Evolutionary conservation across 768 basidiomycete genomes (phyloP), one percentile per base, ranked within the genome.

Genomic region (Amanita thiersii): DNA sequence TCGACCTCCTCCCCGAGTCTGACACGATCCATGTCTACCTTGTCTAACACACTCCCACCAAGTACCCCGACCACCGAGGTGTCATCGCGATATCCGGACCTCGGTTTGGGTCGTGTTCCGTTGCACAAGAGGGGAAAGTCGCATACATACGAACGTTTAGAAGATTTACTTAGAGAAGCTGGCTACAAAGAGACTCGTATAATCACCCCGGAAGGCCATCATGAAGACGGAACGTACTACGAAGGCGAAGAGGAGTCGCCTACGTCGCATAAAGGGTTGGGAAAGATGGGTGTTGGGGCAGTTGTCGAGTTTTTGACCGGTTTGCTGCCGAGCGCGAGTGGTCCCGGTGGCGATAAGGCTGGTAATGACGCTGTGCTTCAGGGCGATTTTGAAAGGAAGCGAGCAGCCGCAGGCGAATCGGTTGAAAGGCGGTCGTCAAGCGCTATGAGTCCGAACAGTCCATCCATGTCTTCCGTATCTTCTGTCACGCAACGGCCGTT

Each of bases 161-260:
- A 91, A 49, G 87, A 92, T 61, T 68, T 96, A 12, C 69, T 96
- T 19, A 69, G 77, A 37, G 85, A 90, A 56, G 88, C 88, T 1
- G 91, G 91, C 1, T 93, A 92, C 68, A 90, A 89, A 58, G 91
- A 94, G 55, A 92, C 89, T 2, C 75, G 90, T 31, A 72, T 96
- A 8, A 86, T 87, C 52, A 92, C 91, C 0, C 90, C 91, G 5
- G 87, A 91, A 59, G 65, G 71, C 3, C 86, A 89, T 45, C 70
- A 73, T 28, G 53, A 55, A 12, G 63, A 62, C 12, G 56, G 56
- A 18, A 52, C 53, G 15, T 54, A 53, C 8, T 55, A 58, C 9
- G 55, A 51, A 45, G 47, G 53, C 45, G 53, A 55, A 38, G 52
- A 49, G 17, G 44, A 44, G n/a, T 56, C 50, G 12, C 35, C 47